phyloP scores from a whole-genome alignment of 2,329 filamentous ascomycete species.

The Penicillium sp. region DNA sequence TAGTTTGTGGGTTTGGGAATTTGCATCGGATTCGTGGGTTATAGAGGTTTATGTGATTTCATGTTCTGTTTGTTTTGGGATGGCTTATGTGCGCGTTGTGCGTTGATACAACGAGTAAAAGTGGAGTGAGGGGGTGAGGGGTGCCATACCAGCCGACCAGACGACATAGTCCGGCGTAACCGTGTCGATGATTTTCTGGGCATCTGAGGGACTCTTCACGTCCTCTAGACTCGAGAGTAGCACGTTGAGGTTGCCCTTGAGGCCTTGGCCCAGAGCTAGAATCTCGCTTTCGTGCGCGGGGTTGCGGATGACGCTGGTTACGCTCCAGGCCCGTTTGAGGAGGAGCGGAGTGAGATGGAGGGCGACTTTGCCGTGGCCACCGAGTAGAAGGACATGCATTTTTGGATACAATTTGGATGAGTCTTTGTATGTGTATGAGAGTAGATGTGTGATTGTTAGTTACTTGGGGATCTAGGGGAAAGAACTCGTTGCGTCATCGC shows the following conservation, averaged over 20 bases:
- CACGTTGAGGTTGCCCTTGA: constrained; percentile 64
- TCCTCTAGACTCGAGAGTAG: constrained; percentile 70
- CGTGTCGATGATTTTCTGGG: constrained; percentile 56
- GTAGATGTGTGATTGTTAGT: neutral
- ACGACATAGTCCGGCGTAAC: constrained; percentile 47
- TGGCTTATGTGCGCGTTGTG: no score
- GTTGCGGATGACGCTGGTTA: constrained; percentile 74
- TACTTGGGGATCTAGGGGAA: neutral
- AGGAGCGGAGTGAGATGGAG: constrained; percentile 73
- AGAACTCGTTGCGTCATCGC: neutral
- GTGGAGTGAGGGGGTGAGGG: constrained; percentile 10
- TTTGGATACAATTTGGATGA: constrained; percentile 3
- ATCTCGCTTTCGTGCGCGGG: constrained; percentile 66
- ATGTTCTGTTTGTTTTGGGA: no score
- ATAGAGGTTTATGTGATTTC: neutral
- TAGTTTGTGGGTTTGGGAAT: constrained; percentile 1
- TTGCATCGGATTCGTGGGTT: neutral
- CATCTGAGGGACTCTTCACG: constrained; percentile 61
- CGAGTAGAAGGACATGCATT: constrained; percentile 66
- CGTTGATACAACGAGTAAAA: no score
- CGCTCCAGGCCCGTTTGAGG: constrained; percentile 69
- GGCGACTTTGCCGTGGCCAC: constrained; percentile 78
- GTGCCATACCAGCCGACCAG: constrained; percentile 46
- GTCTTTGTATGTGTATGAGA: neutral
- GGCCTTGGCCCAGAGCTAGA: constrained; percentile 56